A percentile compares a stretch with the other conserved stretches of the same genome.
These are phyloP conservation scores for Cerrena zonata DNA, from an alignment of 1,284 basidiomycete species.

Conservation along the genomic window DNA sequence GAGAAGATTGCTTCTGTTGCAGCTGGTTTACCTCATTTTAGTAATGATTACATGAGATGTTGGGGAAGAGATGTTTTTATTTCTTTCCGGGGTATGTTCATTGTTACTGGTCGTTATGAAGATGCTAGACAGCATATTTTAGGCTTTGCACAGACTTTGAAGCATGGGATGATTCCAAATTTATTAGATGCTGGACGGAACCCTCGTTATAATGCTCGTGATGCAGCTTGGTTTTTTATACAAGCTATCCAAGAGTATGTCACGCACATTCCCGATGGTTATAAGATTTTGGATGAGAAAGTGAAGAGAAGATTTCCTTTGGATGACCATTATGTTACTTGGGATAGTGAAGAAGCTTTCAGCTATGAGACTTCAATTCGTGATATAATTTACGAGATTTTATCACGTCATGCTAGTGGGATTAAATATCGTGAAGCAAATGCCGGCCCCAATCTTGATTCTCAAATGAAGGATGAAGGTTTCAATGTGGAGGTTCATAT, in stretches of 20 bases:
- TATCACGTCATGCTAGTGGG: constrained; percentile 88
- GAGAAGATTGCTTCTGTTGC: constrained; percentile 76
- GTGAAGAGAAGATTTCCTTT: constrained; percentile 89
- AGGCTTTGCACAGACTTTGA: constrained; percentile 80
- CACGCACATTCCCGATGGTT: constrained; percentile 77
- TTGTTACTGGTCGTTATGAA: constrained; percentile 85
- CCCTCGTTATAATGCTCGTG: constrained; percentile 84
- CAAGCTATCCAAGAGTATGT: constrained; percentile 97
- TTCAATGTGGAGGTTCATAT: constrained; percentile 92
- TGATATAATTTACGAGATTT: constrained; percentile 91
- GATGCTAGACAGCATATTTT: constrained; percentile 84
- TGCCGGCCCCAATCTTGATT: constrained; percentile 90
- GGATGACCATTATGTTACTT: constrained; percentile 89
- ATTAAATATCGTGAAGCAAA: constrained; percentile 95
- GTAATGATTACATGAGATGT: constrained; percentile 84
- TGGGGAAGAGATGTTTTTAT: constrained; percentile 98
- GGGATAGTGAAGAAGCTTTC: constrained; percentile 84
- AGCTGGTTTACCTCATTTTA: constrained; percentile 91
- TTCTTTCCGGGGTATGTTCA: constrained; percentile 83
- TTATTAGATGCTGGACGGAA: constrained; percentile 80
- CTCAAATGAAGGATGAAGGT: constrained; percentile 89
- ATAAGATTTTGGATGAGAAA: constrained; percentile 72
- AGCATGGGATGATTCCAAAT: constrained; percentile 90
- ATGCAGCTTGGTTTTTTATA: constrained; percentile 96
- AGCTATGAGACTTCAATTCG: constrained; percentile 76